Conservation (phyloP, 148 eudicot species). For the Agrostemma githago region DNA sequence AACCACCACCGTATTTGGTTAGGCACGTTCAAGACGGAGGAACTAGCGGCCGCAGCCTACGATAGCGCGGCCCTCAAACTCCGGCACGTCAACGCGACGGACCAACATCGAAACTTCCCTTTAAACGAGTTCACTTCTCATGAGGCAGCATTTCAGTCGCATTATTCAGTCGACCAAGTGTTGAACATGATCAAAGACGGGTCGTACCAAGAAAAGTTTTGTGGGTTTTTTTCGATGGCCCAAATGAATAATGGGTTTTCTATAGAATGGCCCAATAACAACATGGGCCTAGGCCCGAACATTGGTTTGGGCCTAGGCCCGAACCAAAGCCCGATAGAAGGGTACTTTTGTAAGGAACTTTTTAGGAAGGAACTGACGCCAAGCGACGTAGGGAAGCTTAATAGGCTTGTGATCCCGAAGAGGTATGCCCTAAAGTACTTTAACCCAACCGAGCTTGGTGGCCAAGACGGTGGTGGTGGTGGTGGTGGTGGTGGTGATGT, state of each 20-base stretch:
- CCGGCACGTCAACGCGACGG: constrained; percentile 8
- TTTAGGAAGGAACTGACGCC: constrained; percentile 49
- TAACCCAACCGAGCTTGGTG: background rate
- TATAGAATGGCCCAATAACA: background rate
- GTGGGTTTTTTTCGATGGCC: constrained; percentile 24
- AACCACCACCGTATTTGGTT: constrained; percentile 43
- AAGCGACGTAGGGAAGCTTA: constrained; percentile 51
- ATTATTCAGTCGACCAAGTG: constrained; percentile 21
- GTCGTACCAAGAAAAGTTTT: constrained; percentile 37
- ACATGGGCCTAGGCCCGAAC: too few species aligned
- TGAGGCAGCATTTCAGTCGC: constrained; percentile 36
- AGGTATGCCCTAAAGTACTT: constrained; percentile 40
- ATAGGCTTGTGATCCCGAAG: constrained; percentile 51
- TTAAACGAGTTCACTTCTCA: constrained; percentile 7
- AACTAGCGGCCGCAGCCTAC: constrained; percentile 41
- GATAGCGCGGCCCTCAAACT: constrained; percentile 48
- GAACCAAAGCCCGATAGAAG: constrained; percentile 2
- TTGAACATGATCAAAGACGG: constrained; percentile 48
- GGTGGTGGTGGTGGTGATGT: background rate
- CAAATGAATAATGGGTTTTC: background rate
- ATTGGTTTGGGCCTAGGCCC: too few species aligned
- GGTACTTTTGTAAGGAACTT: constrained; percentile 13
- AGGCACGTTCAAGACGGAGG: constrained; percentile 51
- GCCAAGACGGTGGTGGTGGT: background rate
- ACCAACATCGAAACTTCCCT: constrained; percentile 33